Percentiles rank a stretch among this genome's conserved stretches.
These are phyloP conservation scores for Boletus subcaerulescens DNA, from an alignment of 768 basidiomycete genomes.

Conservation along the genomic window DNA sequence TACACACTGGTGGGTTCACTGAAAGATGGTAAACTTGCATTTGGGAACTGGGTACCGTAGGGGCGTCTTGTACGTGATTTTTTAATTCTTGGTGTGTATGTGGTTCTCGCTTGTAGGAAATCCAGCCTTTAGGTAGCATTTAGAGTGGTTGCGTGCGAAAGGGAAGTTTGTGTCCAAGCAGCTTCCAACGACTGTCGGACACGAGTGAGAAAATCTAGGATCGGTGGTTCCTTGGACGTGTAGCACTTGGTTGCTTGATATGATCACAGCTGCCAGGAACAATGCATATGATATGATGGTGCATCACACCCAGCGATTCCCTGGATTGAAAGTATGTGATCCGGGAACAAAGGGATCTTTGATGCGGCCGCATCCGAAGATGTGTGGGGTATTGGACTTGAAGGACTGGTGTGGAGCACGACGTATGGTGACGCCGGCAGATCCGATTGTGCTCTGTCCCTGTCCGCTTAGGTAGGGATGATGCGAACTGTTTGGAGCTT, in stretches of 20 bases:
- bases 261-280: not conserved
- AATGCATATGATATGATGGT: not conserved
- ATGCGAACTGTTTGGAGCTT: no score
- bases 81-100: not conserved
- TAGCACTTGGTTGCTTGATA: not conserved
- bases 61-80: not conserved
- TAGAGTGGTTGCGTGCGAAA: conserved; percentile 10
- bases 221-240: not conserved
- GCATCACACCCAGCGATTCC: not conserved
- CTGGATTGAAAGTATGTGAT: not conserved
- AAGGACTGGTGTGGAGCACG: not conserved
- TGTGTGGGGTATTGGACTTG: not conserved
- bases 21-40: not conserved
- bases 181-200: not conserved
- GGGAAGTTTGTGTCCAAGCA: not conserved
- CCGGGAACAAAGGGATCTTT: not conserved
- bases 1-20: not conserved
- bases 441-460: not conserved
- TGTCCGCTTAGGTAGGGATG: not conserved
- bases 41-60: conserved; percentile 2
- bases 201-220: not conserved
- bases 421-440: not conserved
- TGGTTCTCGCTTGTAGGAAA: not conserved
- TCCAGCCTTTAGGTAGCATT: conserved; percentile 11
- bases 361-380: not conserved